A percentile compares a stretch with the other conserved stretches of the same genome.
phyloP scores from a whole-genome alignment of 2,329 filamentous ascomycete genomes.

The Alternaria burnsii region DNA sequence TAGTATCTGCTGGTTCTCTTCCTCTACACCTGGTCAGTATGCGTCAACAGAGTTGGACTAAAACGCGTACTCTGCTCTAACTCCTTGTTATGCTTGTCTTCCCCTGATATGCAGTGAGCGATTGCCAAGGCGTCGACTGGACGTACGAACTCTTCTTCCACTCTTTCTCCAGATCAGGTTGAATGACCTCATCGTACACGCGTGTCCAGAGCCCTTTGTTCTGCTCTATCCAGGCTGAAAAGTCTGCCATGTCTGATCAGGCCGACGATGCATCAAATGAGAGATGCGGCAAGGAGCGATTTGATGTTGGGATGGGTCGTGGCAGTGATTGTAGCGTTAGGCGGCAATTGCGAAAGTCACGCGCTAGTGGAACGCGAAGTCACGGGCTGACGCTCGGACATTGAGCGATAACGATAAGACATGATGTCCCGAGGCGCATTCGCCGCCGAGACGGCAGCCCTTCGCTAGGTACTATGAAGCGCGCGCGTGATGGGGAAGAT shows the following conservation, averaged over 20 bases:
- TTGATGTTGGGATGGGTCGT: neutral
- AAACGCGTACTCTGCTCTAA: constrained; percentile 39
- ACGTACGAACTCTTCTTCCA: constrained; percentile 42
- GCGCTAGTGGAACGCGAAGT: constrained; percentile 29
- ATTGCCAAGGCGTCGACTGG: neutral
- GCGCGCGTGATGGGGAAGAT: constrained; percentile 44
- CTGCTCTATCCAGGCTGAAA: constrained; percentile 39
- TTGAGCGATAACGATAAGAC: constrained; percentile 30
- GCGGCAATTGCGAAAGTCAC: constrained; percentile 6
- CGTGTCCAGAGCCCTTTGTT: constrained; percentile 40
- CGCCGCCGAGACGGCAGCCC: constrained; percentile 15
- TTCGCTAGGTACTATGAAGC: constrained; percentile 44
- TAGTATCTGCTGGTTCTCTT: constrained; percentile 40
- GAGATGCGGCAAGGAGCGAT: neutral
- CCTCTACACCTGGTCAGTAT: constrained; percentile 27
- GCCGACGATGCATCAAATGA: constrained; percentile 3
- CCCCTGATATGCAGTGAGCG: constrained; percentile 28
- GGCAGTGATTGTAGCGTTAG: constrained; percentile 6
- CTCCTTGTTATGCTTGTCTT: constrained; percentile 34
- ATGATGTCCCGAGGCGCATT: constrained; percentile 14
- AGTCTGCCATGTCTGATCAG: constrained; percentile 36
- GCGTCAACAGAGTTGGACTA: neutral
- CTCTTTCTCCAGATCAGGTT: constrained; percentile 43
- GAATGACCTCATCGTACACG: constrained; percentile 47
- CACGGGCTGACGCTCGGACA: constrained; percentile 30